These are phyloP conservation scores for Xanthoconium stramineum DNA, from an alignment of 768 basidiomycete species.

Conservation along the genomic window DNA sequence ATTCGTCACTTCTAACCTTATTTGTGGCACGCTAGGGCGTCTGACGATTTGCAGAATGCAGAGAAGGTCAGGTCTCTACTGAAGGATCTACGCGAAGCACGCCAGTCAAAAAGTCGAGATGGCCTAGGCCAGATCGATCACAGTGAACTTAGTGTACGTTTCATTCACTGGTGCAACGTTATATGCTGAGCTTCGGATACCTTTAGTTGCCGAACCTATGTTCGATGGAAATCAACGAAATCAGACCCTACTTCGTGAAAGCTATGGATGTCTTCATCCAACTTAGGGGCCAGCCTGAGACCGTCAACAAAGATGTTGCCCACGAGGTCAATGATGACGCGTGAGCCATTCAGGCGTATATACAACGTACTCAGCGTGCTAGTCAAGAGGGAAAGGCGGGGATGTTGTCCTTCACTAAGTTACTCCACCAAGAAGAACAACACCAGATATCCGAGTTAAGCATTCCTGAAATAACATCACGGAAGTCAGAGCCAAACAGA, in stretches of 20 bases:
- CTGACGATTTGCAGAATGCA: slow-evolving; percentile 84
- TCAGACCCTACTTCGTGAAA: slow-evolving; percentile 82
- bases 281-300: slow-evolving; percentile 35
- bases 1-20: not conserved
- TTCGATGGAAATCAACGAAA: slow-evolving; percentile 93
- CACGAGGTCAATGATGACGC: slow-evolving; percentile 3
- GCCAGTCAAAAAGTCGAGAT: slow-evolving; percentile 89
- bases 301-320: not conserved
- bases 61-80: slow-evolving; percentile 82
- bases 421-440: not conserved
- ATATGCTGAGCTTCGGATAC: not conserved
- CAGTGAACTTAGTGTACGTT: slow-evolving; percentile 74
- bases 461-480: not conserved
- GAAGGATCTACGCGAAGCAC: slow-evolving; percentile 93
- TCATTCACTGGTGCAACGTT: not conserved
- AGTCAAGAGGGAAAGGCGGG: not conserved
- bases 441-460: not conserved
- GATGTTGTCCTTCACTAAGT: not conserved
- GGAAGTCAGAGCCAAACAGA: not conserved
- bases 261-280: slow-evolving; percentile 74
- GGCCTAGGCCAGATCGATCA: slow-evolving; percentile 80
- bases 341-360: not conserved
- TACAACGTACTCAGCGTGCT: not conserved
- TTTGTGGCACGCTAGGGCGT: slow-evolving; percentile 52
- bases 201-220: slow-evolving; percentile 76